Evolutionary conservation across 2,329 filamentous ascomycete species (phyloP).

Genomic region (Thyridium curvatum): DNA sequence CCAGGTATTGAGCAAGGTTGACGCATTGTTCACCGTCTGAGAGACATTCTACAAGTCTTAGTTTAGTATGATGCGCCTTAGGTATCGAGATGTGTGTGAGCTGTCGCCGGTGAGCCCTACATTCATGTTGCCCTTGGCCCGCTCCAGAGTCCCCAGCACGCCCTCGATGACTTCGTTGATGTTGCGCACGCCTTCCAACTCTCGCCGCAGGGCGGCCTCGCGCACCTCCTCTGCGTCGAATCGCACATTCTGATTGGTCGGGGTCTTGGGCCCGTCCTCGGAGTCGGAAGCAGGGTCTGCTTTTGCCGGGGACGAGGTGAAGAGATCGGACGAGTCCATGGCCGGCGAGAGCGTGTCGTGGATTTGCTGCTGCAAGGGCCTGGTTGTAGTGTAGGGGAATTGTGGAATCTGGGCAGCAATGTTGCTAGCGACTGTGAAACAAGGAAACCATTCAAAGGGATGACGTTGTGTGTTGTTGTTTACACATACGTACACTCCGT

Average conservation of each 20-base stretch:
- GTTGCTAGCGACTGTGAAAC: no score
- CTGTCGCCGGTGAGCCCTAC: no score
- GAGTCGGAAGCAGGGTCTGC: conserved; percentile 33
- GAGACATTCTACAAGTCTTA: conserved; percentile 62
- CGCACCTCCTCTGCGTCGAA: conserved; percentile 62
- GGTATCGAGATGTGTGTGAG: no score
- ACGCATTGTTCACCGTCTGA: conserved; percentile 78
- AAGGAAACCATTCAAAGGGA: no score
- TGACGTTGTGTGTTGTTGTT: no score
- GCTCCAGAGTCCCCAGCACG: conserved; percentile 64
- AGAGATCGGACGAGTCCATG: conserved; percentile 14
- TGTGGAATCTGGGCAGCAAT: no score
- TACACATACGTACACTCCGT: no score
- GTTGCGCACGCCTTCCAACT: conserved; percentile 75
- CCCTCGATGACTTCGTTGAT: conserved; percentile 86
- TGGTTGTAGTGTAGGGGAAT: no score
- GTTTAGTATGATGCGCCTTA: conserved; percentile 5
- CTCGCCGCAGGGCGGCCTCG: conserved; percentile 67
- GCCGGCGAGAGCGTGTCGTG: not conserved
- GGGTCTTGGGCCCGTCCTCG: conserved; percentile 29
- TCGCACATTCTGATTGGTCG: conserved; percentile 29
- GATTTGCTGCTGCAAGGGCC: no score
- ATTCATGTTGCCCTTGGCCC: conserved; percentile 71
- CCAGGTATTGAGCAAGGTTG: conserved; percentile 89
- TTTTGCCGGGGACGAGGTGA: conserved; percentile 12